Evolutionary conservation across 495 filamentous ascomycete genomes (phyloP), one percentile per base, ranked within the genome.

Genomic region (Diplogelasinospora grovesii): DNA sequence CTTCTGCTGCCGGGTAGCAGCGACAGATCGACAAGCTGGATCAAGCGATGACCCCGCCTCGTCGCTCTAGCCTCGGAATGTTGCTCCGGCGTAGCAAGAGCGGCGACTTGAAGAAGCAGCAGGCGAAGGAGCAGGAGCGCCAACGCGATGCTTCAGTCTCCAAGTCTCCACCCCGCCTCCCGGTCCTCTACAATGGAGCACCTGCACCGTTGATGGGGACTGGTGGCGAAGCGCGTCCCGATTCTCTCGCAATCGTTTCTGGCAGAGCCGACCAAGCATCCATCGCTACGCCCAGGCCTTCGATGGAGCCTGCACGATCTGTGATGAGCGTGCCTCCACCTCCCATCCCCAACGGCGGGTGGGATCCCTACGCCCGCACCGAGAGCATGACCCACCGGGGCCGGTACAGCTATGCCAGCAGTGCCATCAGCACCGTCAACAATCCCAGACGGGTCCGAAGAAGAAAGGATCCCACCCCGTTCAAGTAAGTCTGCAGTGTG

Each of bases 361-460:
- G 68, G 39, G 87, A 94, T 55, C 83, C 86, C 15, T 89, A 89
- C 60, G 77, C 85, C 28, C 74, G 83, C 22, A 79, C 82, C 21
- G 86, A 89, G 64, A 98, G 92, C 73, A 96, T 98, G 86, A 88
- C 93, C 39, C 81, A 98, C 65, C 86, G 92, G 51, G 89, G 92
- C 36, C 85, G 92, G 32, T 95, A 95, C 64, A 96, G 89, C 64
- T 96, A 96, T 57, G 92, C 90, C 36, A 95, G 86, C 65, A 93
- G 85, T 64, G 83, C 85, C 22, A 74, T 86, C 36, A 95, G 86
- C 65, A 86, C 86, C 43, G 81, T 95, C 66, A 95, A 95, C 70
- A 95, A 86, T 64, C 92, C 92, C 29, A 79, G 92, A 46, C 79
- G 92, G 54, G 81, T 97, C 33, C 78, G 92, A 49, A 81, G 92